Evolutionary conservation across 1,284 basidiomycete genomes (phyloP).

Genomic region (Microbotryum violaceum): DNA sequence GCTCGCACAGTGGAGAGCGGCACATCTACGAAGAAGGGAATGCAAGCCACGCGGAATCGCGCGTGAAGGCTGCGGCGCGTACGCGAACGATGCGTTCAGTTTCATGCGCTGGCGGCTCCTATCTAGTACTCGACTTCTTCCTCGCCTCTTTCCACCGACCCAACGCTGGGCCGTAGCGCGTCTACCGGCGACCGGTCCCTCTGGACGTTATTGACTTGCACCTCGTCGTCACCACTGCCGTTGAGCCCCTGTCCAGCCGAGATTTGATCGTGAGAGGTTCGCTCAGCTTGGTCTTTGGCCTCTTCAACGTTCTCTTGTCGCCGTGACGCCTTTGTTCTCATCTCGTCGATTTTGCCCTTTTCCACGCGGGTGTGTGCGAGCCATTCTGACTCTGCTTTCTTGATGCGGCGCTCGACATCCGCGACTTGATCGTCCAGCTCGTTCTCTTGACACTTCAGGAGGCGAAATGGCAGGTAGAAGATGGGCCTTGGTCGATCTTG

Average conservation of each 20-base stretch:
- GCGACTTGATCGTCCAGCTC: constrained; percentile 30
- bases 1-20: too few relatives aligned
- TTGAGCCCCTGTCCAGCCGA: too few relatives aligned
- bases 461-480: constrained; percentile 33
- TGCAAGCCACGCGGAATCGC: too few relatives aligned
- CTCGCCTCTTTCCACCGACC: too few relatives aligned
- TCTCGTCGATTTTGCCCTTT: neutral
- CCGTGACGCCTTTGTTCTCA: neutral
- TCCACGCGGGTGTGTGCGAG: constrained; percentile 15
- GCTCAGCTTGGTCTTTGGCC: too few relatives aligned
- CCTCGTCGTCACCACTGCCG: neutral
- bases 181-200: neutral
- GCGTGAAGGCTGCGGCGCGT: too few relatives aligned
- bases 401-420: neutral
- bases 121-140: too few relatives aligned
- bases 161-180: too few relatives aligned
- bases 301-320: neutral
- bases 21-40: too few relatives aligned
- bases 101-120: too few relatives aligned
- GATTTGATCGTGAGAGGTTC: too few relatives aligned
- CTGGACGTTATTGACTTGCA: neutral
- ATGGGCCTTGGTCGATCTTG: constrained; percentile 20
- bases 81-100: too few relatives aligned
- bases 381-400: constrained; percentile 1
- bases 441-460: constrained; percentile 33